phyloP scores from a whole-genome alignment of 768 basidiomycete genomes.

The Suillus subaureus region DNA sequence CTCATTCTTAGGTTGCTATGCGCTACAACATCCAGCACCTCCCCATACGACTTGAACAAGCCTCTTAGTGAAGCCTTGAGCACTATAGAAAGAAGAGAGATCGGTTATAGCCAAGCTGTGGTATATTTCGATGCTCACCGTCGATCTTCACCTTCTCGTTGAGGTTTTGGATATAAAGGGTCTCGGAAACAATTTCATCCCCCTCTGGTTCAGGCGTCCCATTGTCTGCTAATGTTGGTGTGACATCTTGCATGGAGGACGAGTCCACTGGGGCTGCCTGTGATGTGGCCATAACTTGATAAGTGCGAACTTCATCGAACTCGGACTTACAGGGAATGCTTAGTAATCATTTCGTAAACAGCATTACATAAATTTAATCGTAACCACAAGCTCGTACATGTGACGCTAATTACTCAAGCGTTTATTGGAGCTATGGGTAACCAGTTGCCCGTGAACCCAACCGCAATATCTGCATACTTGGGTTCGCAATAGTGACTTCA shows the following conservation, averaged over 20 bases:
- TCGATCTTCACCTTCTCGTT: slow-evolving; percentile 92
- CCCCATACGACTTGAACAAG: slow-evolving; percentile 92
- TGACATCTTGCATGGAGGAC: slow-evolving; percentile 28
- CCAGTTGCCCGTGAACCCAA: neutral
- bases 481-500: neutral
- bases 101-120: slow-evolving; percentile 13
- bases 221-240: slow-evolving; percentile 19
- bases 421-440: neutral
- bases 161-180: slow-evolving; percentile 93
- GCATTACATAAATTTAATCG: neutral
- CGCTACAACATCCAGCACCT: slow-evolving; percentile 93
- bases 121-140: slow-evolving; percentile 39
- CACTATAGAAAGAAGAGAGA: slow-evolving; percentile 46
- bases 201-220: slow-evolving; percentile 29
- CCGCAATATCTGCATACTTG: neutral
- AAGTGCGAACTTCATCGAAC: slow-evolving; percentile 1
- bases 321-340: neutral
- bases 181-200: slow-evolving; percentile 67
- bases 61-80: slow-evolving; percentile 86
- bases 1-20: slow-evolving; percentile 96
- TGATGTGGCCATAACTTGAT: slow-evolving; percentile 38
- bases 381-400: neutral
- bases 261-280: slow-evolving; percentile 33
- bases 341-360: slow-evolving; percentile 3
- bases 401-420: neutral